Percentiles rank a stretch among this genome's conserved stretches.
Conservation (phyloP, 768 basidiomycete genomes). For the Mycena indigotica region DNA sequence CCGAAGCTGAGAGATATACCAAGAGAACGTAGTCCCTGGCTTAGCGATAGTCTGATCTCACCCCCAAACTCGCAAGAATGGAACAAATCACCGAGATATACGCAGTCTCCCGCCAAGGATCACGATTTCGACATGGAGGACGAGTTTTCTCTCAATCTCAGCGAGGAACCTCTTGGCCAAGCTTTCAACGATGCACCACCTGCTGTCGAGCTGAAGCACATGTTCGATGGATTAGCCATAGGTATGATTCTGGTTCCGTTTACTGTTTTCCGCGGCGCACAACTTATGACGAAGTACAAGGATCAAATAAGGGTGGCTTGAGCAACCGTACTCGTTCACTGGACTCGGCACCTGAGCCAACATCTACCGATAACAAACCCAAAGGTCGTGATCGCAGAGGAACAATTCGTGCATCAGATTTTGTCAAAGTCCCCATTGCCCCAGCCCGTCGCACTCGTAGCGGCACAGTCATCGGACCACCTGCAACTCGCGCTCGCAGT, state of each 20-base stretch:
- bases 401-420: conserved; percentile 56
- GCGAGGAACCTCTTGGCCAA: conserved; percentile 1
- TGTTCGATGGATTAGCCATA: conserved; percentile 26
- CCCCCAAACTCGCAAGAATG: conserved; percentile 26
- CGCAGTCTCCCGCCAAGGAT: neutral
- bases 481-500: conserved; percentile 1
- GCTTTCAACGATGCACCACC: neutral
- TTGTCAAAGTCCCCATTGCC: conserved; percentile 22
- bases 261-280: neutral
- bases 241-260: conserved; percentile 7
- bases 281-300: neutral
- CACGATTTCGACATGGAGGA: conserved; percentile 29
- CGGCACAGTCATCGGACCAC: conserved; percentile 35
- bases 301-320: conserved; percentile 12
- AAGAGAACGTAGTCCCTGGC: conserved; percentile 26
- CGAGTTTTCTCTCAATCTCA: conserved; percentile 3
- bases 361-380: conserved; percentile 8
- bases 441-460: conserved; percentile 32
- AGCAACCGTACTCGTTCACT: conserved; percentile 26
- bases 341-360: conserved; percentile 13
- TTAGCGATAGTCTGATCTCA: conserved; percentile 28
- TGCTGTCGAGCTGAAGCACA: conserved; percentile 13
- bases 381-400: conserved; percentile 42
- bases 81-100: conserved; percentile 15
- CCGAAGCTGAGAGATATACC: conserved; percentile 5